A percentile compares a stretch with the other conserved stretches of the same genome.
These are phyloP conservation scores for Hypoxylon fragiforme DNA, from an alignment of 495 filamentous ascomycete genomes.

Conservation along the genomic window DNA sequence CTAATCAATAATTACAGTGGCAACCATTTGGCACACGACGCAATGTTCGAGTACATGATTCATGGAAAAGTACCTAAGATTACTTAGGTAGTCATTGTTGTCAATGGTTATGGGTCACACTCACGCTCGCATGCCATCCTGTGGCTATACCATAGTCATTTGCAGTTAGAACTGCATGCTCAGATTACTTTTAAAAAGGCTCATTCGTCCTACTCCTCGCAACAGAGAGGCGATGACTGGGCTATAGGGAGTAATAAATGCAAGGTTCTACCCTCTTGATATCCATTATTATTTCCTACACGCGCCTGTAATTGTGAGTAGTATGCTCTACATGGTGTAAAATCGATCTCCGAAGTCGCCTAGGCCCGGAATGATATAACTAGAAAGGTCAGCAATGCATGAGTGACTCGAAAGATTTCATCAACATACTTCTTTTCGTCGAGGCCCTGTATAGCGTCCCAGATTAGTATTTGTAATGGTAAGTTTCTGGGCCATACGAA, in stretches of 20 bases:
- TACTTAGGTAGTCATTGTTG: neutral
- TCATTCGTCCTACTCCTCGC: too few species aligned
- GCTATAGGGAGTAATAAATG: neutral
- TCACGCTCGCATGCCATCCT: neutral
- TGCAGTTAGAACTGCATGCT: too few species aligned
- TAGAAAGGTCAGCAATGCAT: slow-evolving; percentile 44
- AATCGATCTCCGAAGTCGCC: slow-evolving; percentile 97
- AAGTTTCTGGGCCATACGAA: neutral
- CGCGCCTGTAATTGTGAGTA: slow-evolving; percentile 35
- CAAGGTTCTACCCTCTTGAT: slow-evolving; percentile 5
- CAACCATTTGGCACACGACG: too few species aligned
- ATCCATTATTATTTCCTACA: slow-evolving; percentile 1
- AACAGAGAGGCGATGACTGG: neutral
- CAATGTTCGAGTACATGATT: too few species aligned
- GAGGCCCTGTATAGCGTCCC: slow-evolving; percentile 57
- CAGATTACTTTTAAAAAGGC: too few species aligned
- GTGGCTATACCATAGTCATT: neutral
- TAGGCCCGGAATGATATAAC: slow-evolving; percentile 93
- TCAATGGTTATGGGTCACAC: neutral
- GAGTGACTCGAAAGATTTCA: neutral
- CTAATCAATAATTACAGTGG: too few species aligned
- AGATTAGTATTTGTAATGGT: slow-evolving; percentile 29
- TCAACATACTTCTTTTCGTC: slow-evolving; percentile 89
- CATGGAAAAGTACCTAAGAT: too few species aligned
- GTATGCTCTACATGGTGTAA: slow-evolving; percentile 73